Evolutionary conservation across 108 stramenopile species (phyloP).

Genomic region (Parmales sp.): DNA sequence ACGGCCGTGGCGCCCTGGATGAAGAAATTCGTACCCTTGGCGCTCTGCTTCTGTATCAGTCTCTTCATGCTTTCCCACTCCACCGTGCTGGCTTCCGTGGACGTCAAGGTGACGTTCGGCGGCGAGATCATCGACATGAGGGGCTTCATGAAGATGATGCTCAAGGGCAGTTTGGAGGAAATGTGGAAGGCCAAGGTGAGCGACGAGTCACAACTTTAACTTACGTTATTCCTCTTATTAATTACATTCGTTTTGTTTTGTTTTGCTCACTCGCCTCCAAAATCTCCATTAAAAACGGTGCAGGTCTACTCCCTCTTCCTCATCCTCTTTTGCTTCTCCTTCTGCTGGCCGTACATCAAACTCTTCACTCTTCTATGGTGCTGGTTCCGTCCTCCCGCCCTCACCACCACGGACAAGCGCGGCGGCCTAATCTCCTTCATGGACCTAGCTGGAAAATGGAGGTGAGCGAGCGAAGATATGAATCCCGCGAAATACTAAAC

Average conservation of each 20-base stretch:
- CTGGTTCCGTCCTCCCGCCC: background rate
- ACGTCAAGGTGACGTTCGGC: background rate
- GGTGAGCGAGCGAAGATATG: no score
- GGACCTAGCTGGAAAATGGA: conserved; percentile 6
- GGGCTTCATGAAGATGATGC: conserved; percentile 7
- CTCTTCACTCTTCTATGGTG: background rate
- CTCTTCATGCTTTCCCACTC: background rate
- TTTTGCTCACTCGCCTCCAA: no score
- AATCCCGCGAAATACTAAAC: no score
- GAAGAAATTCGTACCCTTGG: background rate
- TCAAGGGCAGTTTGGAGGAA: background rate
- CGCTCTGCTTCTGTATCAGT: background rate
- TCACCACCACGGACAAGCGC: background rate
- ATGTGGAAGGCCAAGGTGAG: conserved; percentile 7
- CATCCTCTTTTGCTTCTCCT: conserved; percentile 3
- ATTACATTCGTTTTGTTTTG: no score
- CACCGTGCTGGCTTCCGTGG: background rate
- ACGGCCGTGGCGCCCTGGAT: conserved; percentile 8
- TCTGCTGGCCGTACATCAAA: conserved; percentile 6
- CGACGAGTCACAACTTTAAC: no score
- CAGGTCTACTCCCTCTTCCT: conserved; percentile 1
- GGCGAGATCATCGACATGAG: background rate
- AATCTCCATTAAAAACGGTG: no score
- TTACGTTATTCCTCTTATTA: no score
- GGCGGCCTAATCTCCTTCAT: background rate